These are phyloP conservation scores for Sambucus nigra DNA, from an alignment of 129 eudicot species.

Conservation along the genomic window DNA sequence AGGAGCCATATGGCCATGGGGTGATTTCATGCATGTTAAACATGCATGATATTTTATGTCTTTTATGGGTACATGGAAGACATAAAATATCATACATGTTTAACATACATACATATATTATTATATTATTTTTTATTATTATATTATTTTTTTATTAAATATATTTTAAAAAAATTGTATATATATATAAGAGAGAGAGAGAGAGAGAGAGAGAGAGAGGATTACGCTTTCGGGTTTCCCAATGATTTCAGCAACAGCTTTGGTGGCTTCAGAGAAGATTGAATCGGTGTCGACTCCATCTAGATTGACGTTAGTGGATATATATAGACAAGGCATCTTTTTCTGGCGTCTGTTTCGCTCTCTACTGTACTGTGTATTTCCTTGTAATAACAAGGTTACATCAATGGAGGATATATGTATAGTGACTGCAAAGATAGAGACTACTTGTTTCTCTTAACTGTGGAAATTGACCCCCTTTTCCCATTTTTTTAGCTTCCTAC, in stretches of 20 bases:
- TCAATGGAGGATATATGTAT: neutral
- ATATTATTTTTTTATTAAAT: no score
- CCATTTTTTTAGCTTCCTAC: neutral
- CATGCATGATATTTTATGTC: no score
- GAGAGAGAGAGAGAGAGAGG: slow-evolving; percentile 3
- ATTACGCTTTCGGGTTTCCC: slow-evolving; percentile 55
- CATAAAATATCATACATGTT: no score
- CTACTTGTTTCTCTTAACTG: neutral
- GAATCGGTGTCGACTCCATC: slow-evolving; percentile 65
- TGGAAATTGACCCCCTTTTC: neutral
- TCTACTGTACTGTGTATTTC: neutral
- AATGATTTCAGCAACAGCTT: slow-evolving; percentile 46
- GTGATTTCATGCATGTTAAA: no score
- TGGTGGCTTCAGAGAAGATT: slow-evolving; percentile 49
- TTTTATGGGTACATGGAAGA: no score
- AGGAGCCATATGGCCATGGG: no score
- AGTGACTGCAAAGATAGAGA: neutral
- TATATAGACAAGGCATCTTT: slow-evolving; percentile 77
- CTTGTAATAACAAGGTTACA: neutral
- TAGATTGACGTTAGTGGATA: slow-evolving; percentile 66
- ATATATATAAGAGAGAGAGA: no score
- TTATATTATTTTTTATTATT: no score
- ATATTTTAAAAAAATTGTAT: no score
- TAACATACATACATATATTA: no score
- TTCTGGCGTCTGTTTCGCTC: neutral